These are phyloP conservation scores for Fusarium globosum DNA, from an alignment of 2,329 filamentous ascomycete species.

Conservation along the genomic window DNA sequence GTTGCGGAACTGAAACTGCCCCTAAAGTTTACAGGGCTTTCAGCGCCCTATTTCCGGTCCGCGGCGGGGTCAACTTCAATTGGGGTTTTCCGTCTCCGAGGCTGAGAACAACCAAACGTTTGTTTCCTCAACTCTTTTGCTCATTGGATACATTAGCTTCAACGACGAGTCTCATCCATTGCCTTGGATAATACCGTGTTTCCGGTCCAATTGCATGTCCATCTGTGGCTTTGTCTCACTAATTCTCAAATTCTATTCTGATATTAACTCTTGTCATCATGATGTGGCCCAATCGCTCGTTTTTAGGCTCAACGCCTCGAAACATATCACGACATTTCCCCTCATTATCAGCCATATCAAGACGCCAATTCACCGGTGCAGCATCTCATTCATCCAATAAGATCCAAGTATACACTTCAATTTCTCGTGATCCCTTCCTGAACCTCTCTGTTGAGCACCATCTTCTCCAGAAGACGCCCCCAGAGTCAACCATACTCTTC, in stretches of 20 bases:
- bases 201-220: neutral
- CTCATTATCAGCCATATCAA: slow-evolving; percentile 21
- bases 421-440: slow-evolving; percentile 78
- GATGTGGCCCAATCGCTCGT: slow-evolving; percentile 15
- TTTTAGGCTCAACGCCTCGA: slow-evolving; percentile 15
- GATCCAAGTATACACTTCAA: slow-evolving; percentile 77
- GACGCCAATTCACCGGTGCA: slow-evolving; percentile 51
- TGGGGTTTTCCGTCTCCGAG: slow-evolving; percentile 37
- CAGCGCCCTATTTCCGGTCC: slow-evolving; percentile 6
- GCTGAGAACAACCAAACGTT: slow-evolving; percentile 20
- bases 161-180: slow-evolving; percentile 22
- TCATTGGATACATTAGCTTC: slow-evolving; percentile 33
- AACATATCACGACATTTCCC: slow-evolving; percentile 12
- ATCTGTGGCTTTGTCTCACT: neutral
- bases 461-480: slow-evolving; percentile 78
- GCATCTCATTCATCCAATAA: slow-evolving; percentile 58
- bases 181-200: neutral
- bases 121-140: slow-evolving; percentile 16
- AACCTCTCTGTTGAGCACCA: slow-evolving; percentile 96
- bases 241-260: neutral
- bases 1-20: slow-evolving; percentile 18
- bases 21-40: slow-evolving; percentile 1
- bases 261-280: slow-evolving; percentile 11
- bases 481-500: slow-evolving; percentile 81
- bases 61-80: neutral